Evolutionary conservation across 129 eudicot genomes (phyloP), one percentile per base, ranked within the genome.

Genomic region (Dittrichia graveolens): DNA sequence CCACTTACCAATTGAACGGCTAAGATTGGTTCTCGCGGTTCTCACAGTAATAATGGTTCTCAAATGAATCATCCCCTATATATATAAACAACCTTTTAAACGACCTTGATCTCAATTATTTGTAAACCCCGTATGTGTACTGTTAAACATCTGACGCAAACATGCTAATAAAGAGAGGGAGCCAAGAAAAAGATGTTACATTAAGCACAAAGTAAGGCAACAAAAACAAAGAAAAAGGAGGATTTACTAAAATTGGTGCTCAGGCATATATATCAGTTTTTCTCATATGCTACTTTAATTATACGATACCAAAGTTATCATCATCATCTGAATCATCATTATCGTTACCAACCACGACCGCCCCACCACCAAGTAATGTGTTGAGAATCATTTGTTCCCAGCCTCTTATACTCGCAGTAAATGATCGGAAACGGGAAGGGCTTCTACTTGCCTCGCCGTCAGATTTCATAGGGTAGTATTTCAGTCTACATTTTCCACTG

Each of bases 361-460:
- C 71, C 41, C 89, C 89, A 5, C 81, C 87, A 18, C 87, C 89
- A 34, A 80, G 82, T 37, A 84, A 74, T 2, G 86, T 81, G 73
- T 81, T 81, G 7, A 81, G 74, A 75, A 87, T 83, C 92, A 84
- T 78, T 69, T 84, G 91, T 53, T 87, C 89, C 93, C 93, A 87
- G 54, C 81, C 82, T 83, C 93, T 76, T 44, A 87, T 59, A 54
- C 93, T 84, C 61, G 86, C 89, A 37, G 83, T 79, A 48, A 84
- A 82, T 38, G 81, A 63, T 53, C 77, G 80, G 41, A 84, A 76
- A 65, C 71, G 81, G 10, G 83, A 73, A 0, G 79, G 87, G 43
- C 80, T 83, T 47, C 54, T 75, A 73, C 82, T 86, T 47, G 80
- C 60, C 64, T 78, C 85, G 37, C 76, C 81, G 75, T 80, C 88